Evolutionary conservation across 805 yeast genomes (phyloP), one percentile per base, ranked within the genome.

Genomic region (Ogataea pignaliae): DNA sequence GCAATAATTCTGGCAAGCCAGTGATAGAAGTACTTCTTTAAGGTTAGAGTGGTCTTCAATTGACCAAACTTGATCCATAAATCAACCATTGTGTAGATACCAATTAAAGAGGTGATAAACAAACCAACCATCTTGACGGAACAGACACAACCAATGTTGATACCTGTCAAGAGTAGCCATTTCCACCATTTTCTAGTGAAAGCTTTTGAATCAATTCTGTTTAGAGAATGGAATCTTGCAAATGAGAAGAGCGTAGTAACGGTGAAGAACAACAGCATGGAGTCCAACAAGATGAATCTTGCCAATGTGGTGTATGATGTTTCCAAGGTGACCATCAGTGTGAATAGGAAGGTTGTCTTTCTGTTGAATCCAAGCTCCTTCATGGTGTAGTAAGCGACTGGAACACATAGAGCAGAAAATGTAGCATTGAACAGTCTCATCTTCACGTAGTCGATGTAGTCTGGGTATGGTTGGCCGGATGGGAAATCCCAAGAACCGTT

Each of bases 101-200:
- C 99, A 44, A 93, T 89, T 50, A 89, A 69, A 14, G 88, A 65
- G 45, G 95, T 91, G 48, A 88, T 87, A 58, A 93, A 88, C 44
- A 91, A 74, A 56, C 99, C 99, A 46, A 93, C 98, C 96, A 90
- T 88, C 68, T 93, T 93, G 45, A 89, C 95, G 28, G 96, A 85
- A 60, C 91, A 84, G 15, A 90, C 85, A 64, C 93, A 86, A 35
- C 99, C 98, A 57, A 93, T 80, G 37, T 80, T 72, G 41, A 88
- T 68, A 52, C 99, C 99, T 9, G 96, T 85, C 46, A 85, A 68
- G 18, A 84, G 55, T 41, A 93, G 67, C 96, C 97, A 91, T 62
- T 80, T 81, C 96, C 96, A 93, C 97, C 99, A 91, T 59, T 79
- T 76, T 57, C 81, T 71, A 11, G 85, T 61, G 60, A 90, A 88